phyloP scores from a whole-genome alignment of 164 flowering plant species.

The Brasenia schreberi region DNA sequence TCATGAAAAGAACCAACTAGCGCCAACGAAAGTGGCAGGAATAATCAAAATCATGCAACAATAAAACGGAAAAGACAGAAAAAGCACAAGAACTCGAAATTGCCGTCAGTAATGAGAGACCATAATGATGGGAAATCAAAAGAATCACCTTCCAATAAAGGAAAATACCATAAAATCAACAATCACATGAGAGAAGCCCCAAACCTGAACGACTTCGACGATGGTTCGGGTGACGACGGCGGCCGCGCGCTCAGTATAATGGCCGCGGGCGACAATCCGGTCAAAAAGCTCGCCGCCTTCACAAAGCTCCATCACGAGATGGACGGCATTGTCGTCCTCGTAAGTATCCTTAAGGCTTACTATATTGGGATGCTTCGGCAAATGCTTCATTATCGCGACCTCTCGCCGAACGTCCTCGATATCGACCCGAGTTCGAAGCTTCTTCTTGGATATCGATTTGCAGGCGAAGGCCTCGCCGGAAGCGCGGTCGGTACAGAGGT shows the following conservation, averaged over 20 bases:
- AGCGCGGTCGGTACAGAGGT: slow-evolving; percentile 55
- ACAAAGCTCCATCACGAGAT: slow-evolving; percentile 84
- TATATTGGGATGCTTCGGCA: slow-evolving; percentile 67
- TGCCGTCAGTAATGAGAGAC: not conserved
- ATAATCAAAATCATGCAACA: no score
- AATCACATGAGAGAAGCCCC: not conserved
- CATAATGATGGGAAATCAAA: not conserved
- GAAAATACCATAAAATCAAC: no score
- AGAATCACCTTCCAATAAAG: not conserved
- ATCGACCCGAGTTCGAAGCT: slow-evolving; percentile 63
- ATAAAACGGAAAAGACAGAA: no score
- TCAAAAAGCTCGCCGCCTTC: slow-evolving; percentile 91
- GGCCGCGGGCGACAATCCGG: slow-evolving; percentile 79
- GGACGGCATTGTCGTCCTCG: slow-evolving; percentile 78
- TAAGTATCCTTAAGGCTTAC: slow-evolving; percentile 68
- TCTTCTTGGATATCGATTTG: slow-evolving; percentile 83
- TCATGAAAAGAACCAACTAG: no score
- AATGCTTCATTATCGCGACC: slow-evolving; percentile 71
- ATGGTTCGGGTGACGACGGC: slow-evolving; percentile 63
- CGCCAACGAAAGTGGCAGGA: no score
- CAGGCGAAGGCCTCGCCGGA: slow-evolving; percentile 51
- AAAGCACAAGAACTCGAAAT: no score
- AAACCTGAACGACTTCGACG: slow-evolving; percentile 81
- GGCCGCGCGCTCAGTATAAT: slow-evolving; percentile 84
- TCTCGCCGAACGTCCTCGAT: slow-evolving; percentile 85